These are phyloP conservation scores for Strobilomyces dryophilus DNA, from an alignment of 768 basidiomycete species.

Conservation along the genomic window DNA sequence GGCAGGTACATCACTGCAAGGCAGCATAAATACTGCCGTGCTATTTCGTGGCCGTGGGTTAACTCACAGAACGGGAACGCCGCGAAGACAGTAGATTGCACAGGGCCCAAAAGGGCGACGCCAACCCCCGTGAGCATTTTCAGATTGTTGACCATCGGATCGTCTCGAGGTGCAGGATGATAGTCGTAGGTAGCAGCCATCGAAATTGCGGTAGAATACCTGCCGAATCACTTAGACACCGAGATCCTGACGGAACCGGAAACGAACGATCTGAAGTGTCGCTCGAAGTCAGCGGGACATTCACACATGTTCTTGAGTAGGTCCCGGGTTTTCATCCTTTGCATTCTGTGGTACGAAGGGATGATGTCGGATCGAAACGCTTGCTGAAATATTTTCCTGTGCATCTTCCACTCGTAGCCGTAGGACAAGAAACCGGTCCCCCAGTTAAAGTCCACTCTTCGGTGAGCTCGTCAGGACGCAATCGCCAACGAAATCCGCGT, in stretches of 20 bases:
- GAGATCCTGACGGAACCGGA: neutral
- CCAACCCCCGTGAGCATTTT: neutral
- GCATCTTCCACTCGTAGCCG: conserved; percentile 4
- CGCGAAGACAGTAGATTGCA: neutral
- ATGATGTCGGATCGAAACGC: conserved; percentile 2
- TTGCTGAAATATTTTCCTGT: conserved; percentile 3
- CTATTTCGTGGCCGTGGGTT: neutral
- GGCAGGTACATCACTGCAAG: conserved; percentile 6
- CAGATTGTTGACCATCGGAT: conserved; percentile 9
- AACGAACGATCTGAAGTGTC: conserved; percentile 9
- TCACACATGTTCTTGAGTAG: conserved; percentile 4
- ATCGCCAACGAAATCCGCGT: neutral
- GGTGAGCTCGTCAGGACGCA: neutral
- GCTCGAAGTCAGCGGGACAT: neutral
- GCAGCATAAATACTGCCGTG: neutral
- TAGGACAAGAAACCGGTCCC: conserved; percentile 4
- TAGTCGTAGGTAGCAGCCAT: conserved; percentile 11
- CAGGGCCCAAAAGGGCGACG: neutral
- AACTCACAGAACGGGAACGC: conserved; percentile 9
- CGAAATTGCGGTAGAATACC: conserved; percentile 7
- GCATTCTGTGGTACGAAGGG: neutral
- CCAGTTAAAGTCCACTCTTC: conserved; percentile 7
- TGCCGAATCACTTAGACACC: neutral
- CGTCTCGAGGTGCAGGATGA: conserved; percentile 4
- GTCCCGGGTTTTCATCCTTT: neutral